Base-by-base conservation (phyloP, 2,329 filamentous ascomycete genomes). In the Fusarium vanettenii region DNA sequence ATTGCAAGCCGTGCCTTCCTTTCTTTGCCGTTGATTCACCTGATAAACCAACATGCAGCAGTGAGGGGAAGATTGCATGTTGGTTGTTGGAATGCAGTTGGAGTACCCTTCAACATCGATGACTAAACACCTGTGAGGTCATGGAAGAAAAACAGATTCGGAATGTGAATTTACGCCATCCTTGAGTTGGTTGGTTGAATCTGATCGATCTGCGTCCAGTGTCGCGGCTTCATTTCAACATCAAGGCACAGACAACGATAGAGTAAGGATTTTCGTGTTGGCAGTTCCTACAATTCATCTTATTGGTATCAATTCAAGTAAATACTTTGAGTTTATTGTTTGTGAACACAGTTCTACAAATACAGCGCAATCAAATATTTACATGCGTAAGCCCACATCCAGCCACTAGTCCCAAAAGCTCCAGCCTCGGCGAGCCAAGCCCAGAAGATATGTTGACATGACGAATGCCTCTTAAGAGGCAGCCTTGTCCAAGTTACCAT, bases 401-500 rank as follows among this genome's bases (percentile, higher is more conserved):
- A 20, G 11, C 50, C 50, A 33, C 18, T 6, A 31, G n/a, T 31
- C 8, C n/a, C 50, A 1, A 20, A 33, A 4, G 4, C 27, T 31
- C 18, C 14, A 4, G 27, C 4, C 25, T 29, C 6, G 1, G 22
- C 41, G 14, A 22, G n/a, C 7, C n/a, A 45, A 22, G 27, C 4
- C 27, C 27, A 22, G 1, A 6, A 29, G 48, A 2, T 11, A 29
- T 29, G 16, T 13, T 52, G 25, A 52, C 7, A 25, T n/a, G 48
- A 3, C 11, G 25, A 11, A 29, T 29, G 6, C n/a, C 48, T 10
- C 59, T 67, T 60, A 70, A 1, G 60, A 48, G 14, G 50, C 35
- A 25, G 74, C 74, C 56, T 72, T 74, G 33, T 67, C 48, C 11
- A 76, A 31, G 67, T 76, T 76, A 20, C 59, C 61, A 5, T 29